Evolutionary conservation across 2,329 filamentous ascomycete genomes (phyloP), one percentile per base, ranked within the genome.

Genomic region (Sarocladium oryzae): DNA sequence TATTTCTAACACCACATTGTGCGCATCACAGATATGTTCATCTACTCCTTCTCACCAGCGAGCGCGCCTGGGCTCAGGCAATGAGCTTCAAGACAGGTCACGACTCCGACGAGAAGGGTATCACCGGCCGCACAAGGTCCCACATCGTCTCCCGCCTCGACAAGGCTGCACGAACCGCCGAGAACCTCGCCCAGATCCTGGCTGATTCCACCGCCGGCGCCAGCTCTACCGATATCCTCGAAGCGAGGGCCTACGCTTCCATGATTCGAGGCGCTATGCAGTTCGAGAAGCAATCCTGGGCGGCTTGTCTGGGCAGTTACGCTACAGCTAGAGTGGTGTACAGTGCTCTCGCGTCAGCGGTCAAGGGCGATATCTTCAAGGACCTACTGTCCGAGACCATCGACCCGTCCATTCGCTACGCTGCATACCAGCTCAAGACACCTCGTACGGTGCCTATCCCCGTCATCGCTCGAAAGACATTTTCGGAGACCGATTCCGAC

Each of bases 11-110:
- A 43, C 10, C 11, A 48, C 4, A 11, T n/a, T n/a, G 4, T 37
- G 43, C 28, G 2, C 24, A 23, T 33, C 59, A 8, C 16, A 95
- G 89, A 68, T 88, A 84, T 69, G 80, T 85, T 46, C 78, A 86
- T 58, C 76, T 96, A n/a, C 76, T 92, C 28, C 77, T 99, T 52
- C 82, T 96, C 62, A 88, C 84, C 35, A 84, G 91, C 54, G 93
- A 99, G 72, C 82, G 93, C 56, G 89, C 91, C 49, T 97, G 90
- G 89, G 92, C 93, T 33, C 86, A 96, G 67, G 92, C 91, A 53
- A 95, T 97, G 90, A 84, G 87, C 64, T 89, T 96, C 78, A 96
- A 95, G 69, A 81, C 89, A 3, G 75, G 82, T 18, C 89, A 95
- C 65, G 81, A 88, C 35, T 79, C 87, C 59, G 89, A 93, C 60